These are phyloP conservation scores for Artemisia tridentata DNA, from an alignment of 129 eudicot species.

Conservation along the genomic window DNA sequence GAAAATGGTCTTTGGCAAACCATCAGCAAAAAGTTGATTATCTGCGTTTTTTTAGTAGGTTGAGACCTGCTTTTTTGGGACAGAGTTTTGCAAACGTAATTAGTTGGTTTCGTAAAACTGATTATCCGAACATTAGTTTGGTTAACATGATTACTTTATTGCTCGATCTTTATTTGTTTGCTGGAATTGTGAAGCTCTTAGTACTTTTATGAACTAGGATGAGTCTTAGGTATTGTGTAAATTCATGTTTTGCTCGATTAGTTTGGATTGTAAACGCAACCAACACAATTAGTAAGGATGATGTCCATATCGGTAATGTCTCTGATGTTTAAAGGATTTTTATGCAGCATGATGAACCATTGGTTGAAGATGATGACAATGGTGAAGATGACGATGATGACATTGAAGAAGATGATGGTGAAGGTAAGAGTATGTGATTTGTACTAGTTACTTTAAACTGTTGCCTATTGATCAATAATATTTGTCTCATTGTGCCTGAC, in stretches of 20 bases:
- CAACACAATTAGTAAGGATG: background rate
- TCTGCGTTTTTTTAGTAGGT: too few species aligned
- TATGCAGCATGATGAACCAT: constrained; percentile 55
- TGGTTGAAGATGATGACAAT: constrained; percentile 48
- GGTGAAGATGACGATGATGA: constrained; percentile 45
- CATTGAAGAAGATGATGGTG: constrained; percentile 54
- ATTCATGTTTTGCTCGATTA: too few species aligned
- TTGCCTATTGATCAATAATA: background rate
- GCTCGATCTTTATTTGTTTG: background rate
- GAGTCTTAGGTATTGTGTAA: background rate
- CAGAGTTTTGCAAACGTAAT: too few species aligned
- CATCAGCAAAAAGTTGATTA: too few species aligned
- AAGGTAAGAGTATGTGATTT: constrained; percentile 38
- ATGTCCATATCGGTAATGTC: background rate
- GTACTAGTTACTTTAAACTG: background rate
- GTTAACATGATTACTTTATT: background rate
- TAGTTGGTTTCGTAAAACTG: too few species aligned
- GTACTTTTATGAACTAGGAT: background rate
- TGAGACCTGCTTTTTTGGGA: too few species aligned
- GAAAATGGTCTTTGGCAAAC: too few species aligned
- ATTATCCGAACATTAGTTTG: too few species aligned
- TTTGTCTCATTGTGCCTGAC: background rate
- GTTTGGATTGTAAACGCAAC: too few species aligned
- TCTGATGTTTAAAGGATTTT: constrained; percentile 10
- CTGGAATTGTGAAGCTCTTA: background rate